Evolutionary conservation across 2,329 filamentous ascomycete species (phyloP).

Genomic region (Sclerotinia glacialis): DNA sequence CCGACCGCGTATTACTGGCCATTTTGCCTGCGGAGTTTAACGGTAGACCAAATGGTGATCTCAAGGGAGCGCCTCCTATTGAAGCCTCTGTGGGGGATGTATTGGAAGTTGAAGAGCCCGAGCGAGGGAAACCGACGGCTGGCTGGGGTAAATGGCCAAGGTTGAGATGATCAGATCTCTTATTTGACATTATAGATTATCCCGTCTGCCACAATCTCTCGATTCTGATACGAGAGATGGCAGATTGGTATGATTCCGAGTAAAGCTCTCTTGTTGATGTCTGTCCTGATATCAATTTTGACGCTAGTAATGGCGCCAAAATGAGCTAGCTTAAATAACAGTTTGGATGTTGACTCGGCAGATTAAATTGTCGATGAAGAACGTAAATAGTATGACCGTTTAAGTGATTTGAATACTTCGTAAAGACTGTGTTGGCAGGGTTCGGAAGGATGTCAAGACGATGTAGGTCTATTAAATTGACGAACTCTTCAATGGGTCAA

Average conservation of each 20-base stretch:
- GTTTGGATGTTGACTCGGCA: background rate
- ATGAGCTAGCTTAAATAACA: background rate
- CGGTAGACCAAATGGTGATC: slow-evolving; percentile 71
- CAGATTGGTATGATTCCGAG: slow-evolving; percentile 32
- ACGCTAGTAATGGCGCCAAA: slow-evolving; percentile 9
- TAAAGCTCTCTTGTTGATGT: slow-evolving; percentile 26
- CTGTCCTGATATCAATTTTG: slow-evolving; percentile 23
- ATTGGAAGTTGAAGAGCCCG: slow-evolving; percentile 74
- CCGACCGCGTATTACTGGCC: slow-evolving; percentile 65
- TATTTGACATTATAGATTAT: slow-evolving; percentile 89
- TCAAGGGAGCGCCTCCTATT: slow-evolving; percentile 54
- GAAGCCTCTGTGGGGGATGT: slow-evolving; percentile 77
- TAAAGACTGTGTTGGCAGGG: slow-evolving; percentile 30
- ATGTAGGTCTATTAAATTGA: slow-evolving; percentile 33
- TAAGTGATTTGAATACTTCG: slow-evolving; percentile 6
- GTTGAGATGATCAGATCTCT: slow-evolving; percentile 81
- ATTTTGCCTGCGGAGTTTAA: slow-evolving; percentile 59
- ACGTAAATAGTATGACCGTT: slow-evolving; percentile 16
- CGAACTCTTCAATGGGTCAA: slow-evolving; percentile 26
- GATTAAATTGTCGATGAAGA: slow-evolving; percentile 6
- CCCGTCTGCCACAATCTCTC: slow-evolving; percentile 34
- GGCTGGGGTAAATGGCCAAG: slow-evolving; percentile 69
- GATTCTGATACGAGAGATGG: slow-evolving; percentile 36
- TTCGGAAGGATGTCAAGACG: slow-evolving; percentile 20
- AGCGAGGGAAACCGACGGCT: slow-evolving; percentile 42